A percentile compares a stretch with the other conserved stretches of the same genome.
Conservation (phyloP, 805 yeast species). For the Saturnispora sekii region DNA sequence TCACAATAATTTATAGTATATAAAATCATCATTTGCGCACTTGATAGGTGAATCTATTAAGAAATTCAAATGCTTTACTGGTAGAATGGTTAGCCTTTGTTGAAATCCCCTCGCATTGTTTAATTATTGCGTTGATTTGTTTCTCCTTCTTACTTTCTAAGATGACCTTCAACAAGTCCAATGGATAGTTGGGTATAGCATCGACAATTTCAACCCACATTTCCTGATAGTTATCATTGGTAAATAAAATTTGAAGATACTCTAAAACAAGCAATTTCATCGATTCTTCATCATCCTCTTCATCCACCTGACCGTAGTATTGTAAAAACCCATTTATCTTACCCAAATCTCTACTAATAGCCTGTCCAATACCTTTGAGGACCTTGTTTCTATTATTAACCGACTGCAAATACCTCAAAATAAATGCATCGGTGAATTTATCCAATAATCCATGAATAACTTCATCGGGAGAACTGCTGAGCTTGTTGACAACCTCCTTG, state of each 20-base stretch:
- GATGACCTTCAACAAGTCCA: conserved; percentile 57
- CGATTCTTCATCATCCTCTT: conserved; percentile 26
- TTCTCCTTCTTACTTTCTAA: conserved; percentile 34
- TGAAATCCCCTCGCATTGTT: not conserved
- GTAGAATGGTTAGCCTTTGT: not conserved
- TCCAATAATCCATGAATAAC: conserved; percentile 24
- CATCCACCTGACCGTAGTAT: conserved; percentile 9
- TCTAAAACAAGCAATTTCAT: conserved; percentile 46
- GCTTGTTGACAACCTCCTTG: conserved; percentile 19
- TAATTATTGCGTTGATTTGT: conserved; percentile 2
- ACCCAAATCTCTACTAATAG: conserved; percentile 53
- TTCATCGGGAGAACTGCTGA: conserved; percentile 12
- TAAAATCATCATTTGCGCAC: not conserved
- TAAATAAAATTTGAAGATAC: conserved; percentile 23
- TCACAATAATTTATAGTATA: conserved; percentile 1
- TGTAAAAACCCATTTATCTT: conserved; percentile 42
- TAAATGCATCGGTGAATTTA: conserved; percentile 30
- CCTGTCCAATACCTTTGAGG: conserved; percentile 30
- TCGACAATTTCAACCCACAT: conserved; percentile 8
- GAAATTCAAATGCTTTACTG: conserved; percentile 5
- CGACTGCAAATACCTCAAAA: conserved; percentile 26
- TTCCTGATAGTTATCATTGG: conserved; percentile 28
- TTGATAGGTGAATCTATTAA: conserved; percentile 2
- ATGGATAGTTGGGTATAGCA: conserved; percentile 29
- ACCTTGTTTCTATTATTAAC: conserved; percentile 18